Conservation (phyloP, 371 early-diverging fungal species). For the Encephalitozoon intestinalis region DNA sequence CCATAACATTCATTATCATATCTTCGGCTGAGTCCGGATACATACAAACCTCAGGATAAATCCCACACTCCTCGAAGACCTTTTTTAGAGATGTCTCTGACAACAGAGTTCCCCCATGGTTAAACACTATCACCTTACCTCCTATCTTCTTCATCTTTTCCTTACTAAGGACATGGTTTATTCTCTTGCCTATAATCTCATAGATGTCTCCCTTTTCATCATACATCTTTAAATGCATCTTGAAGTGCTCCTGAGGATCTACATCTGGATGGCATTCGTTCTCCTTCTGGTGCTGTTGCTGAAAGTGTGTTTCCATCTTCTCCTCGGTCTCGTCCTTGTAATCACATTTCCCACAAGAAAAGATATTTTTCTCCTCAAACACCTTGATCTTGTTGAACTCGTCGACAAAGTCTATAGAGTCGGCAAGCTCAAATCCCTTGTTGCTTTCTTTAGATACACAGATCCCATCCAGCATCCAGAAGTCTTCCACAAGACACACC, state of each 20-base stretch:
- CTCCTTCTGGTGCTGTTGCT: background rate
- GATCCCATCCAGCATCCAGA: slow-evolving; percentile 35
- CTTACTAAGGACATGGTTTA: slow-evolving; percentile 3
- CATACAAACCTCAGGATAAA: background rate
- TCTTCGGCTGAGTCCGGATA: background rate
- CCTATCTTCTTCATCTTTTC: slow-evolving; percentile 24
- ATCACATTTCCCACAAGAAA: slow-evolving; percentile 47
- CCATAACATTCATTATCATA: slow-evolving; percentile 31
- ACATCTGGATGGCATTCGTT: background rate
- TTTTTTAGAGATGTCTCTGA: background rate
- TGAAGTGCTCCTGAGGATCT: background rate
- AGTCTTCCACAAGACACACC: slow-evolving; percentile 54
- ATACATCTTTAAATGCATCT: background rate
- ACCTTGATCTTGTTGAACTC: slow-evolving; percentile 51
- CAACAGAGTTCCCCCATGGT: background rate
- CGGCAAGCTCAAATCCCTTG: background rate
- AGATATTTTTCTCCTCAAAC: background rate
- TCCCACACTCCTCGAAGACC: background rate
- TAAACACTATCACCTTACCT: background rate
- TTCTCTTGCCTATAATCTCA: background rate
- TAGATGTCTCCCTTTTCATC: background rate
- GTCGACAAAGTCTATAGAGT: slow-evolving; percentile 57
- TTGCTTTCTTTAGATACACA: background rate
- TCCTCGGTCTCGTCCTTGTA: slow-evolving; percentile 33
- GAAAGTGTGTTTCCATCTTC: slow-evolving; percentile 39